Percentiles rank a stretch among this genome's conserved stretches.
These are phyloP conservation scores for Albizia julibrissin DNA, from an alignment of 306 rosid genomes.

Conservation along the genomic window DNA sequence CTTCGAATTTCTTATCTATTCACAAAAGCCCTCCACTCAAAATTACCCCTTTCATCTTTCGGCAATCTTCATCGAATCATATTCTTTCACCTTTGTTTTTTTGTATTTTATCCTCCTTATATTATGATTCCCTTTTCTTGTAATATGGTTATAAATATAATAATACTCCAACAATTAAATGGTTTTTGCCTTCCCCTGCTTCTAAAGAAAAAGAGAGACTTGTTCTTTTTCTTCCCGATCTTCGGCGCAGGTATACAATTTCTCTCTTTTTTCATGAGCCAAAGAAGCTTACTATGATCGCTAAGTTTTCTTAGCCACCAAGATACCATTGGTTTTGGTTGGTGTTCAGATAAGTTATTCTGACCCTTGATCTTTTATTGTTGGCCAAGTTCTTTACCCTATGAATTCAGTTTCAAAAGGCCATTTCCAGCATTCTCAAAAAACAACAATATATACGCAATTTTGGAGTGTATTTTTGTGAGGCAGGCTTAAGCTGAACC, in stretches of 20 bases:
- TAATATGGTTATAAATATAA: constrained; percentile 25
- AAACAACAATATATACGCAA: background rate
- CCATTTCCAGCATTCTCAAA: background rate
- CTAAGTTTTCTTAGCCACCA: background rate
- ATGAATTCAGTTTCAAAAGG: background rate
- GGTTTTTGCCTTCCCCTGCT: constrained; percentile 26
- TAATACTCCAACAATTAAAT: constrained; percentile 8
- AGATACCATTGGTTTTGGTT: background rate
- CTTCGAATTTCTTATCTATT: constrained; percentile 2
- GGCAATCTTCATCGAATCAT: constrained; percentile 41
- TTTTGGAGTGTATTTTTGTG: background rate
- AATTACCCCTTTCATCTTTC: constrained; percentile 35
- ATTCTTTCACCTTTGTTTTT: constrained; percentile 21
- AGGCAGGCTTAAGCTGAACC: background rate
- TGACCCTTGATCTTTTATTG: background rate
- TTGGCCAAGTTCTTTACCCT: background rate
- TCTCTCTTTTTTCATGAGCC: background rate
- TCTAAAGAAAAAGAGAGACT: constrained; percentile 16
- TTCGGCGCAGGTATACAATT: constrained; percentile 30
- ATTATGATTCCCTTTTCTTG: constrained; percentile 2
- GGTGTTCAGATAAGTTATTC: background rate
- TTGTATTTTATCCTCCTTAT: background rate
- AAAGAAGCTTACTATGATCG: background rate
- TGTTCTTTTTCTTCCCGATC: constrained; percentile 1
- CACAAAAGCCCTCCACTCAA: constrained; percentile 27